Conservation (phyloP, 140 eudicot species). For the Anethum foeniculum region DNA sequence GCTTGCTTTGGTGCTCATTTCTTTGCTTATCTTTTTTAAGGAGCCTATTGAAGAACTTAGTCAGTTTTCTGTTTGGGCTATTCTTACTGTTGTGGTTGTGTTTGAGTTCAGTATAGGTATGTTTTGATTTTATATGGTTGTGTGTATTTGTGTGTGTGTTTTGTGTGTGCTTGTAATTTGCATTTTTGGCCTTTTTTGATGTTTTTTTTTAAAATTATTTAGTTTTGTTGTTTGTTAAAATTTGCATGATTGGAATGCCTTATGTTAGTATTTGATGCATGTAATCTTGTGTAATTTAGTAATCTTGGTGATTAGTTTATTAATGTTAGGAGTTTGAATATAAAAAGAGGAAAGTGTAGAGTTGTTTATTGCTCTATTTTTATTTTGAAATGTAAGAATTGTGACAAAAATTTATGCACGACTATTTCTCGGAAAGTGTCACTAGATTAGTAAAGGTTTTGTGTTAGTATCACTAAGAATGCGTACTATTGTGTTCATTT, state of each 20-base stretch:
- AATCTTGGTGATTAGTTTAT: not conserved
- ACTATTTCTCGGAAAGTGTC: not conserved
- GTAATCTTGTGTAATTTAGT: not conserved
- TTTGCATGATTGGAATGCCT: not conserved
- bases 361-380: not conserved
- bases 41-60: slow-evolving; percentile 53
- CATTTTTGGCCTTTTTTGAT: not conserved
- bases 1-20: slow-evolving; percentile 49
- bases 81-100: slow-evolving; percentile 77
- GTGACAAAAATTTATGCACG: not conserved
- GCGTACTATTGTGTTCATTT: not conserved
- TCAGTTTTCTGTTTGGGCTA: slow-evolving; percentile 73
- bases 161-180: not conserved
- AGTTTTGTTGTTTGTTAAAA: not conserved
- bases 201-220: not conserved
- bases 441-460: not conserved
- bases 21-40: slow-evolving; percentile 57
- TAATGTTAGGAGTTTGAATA: not conserved
- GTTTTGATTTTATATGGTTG: not conserved
- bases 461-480: not conserved
- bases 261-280: not conserved
- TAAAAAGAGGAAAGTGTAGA: not conserved
- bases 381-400: not conserved
- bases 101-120: slow-evolving; percentile 85
- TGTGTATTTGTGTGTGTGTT: not conserved